Evolutionary conservation across 257 asterid genomes (phyloP), one percentile per base, ranked within the genome.

Genomic region (Vinca minor): DNA sequence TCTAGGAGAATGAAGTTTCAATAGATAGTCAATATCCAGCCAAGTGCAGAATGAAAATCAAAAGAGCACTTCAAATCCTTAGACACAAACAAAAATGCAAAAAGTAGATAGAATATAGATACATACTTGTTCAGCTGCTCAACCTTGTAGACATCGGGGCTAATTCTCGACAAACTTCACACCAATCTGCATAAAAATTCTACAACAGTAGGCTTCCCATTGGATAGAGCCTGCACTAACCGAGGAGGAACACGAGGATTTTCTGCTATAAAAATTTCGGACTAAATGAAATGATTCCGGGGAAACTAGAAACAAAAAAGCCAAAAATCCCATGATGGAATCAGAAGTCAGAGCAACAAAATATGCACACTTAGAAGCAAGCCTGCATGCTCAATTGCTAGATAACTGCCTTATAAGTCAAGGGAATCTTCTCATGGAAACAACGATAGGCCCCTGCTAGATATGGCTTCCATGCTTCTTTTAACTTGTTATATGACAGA

Each of bases 151-250:
- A 93, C 88, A 56, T 93, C 97, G 95, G 90, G 61, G 89, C 97
- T 76, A 89, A 76, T 73, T 93, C 97, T 23, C 83, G 72, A 63
- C 98, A 93, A 39, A 93, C 98, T 82, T 93, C 97, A 65, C 98
- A 93, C 98, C 98, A 89, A 75, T 93, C 97, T 3, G 98, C 98
- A 62, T 93, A 93, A 77, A n/a, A 93, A 93, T 82, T 93, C 96
- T 52, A 87, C 96, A 56, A 89, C 98, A 47, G 96, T 89, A n/a
- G 98, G 95, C 79, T 89, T 92, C 70, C 96, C 96, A 70, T 91
- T 91, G 45, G 87, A 68, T 68, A 91, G 88, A 64, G 95, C 98
- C 98, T 91, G 70, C 59, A 62, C 0, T 39, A 65, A 13, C 26
- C 60, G 59, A 20, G 31, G 35, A 21, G 35, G 3, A 59, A 39